phyloP scores from a whole-genome alignment of 176 grass and related monocot species.

The Phragmites australis region DNA sequence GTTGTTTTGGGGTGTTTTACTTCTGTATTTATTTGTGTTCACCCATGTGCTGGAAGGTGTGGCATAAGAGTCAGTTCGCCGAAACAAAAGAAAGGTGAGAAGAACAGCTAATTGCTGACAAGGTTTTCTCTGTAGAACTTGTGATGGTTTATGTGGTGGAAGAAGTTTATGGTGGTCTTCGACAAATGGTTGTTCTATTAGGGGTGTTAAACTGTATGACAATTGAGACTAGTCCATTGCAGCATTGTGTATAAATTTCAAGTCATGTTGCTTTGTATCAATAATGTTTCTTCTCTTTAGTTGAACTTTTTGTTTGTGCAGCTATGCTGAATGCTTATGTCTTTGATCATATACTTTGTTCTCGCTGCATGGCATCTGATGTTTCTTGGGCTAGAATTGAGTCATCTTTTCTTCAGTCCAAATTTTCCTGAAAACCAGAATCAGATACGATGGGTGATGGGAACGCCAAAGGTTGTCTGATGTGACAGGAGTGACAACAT shows the following conservation, averaged over 20 bases:
- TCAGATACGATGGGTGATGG: too few species aligned
- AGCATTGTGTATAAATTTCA: conserved; percentile 31
- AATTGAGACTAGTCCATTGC: conserved; percentile 13
- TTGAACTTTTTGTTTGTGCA: background rate
- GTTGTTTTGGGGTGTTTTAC: conserved; percentile 45
- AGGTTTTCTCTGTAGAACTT: conserved; percentile 31
- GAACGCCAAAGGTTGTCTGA: too few species aligned
- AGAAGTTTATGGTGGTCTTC: conserved; percentile 21
- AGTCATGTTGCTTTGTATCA: conserved; percentile 30
- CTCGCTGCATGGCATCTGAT: too few species aligned
- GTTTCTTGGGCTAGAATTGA: too few species aligned
- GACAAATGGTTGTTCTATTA: conserved; percentile 20
- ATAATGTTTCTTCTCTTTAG: background rate
- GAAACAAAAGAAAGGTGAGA: conserved; percentile 24
- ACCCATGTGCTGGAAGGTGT: conserved; percentile 42
- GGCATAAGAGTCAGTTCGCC: conserved; percentile 28
- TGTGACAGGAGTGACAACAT: too few species aligned
- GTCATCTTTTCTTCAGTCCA: too few species aligned
- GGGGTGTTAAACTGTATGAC: conserved; percentile 16
- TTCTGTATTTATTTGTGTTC: conserved; percentile 44
- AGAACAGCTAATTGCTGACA: conserved; percentile 29
- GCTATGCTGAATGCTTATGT: too few species aligned
- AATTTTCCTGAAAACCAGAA: too few species aligned
- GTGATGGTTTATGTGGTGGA: conserved; percentile 24
- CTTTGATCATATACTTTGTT: too few species aligned